Conservation (phyloP, 345 rosid species). For the Angophora floribunda region DNA sequence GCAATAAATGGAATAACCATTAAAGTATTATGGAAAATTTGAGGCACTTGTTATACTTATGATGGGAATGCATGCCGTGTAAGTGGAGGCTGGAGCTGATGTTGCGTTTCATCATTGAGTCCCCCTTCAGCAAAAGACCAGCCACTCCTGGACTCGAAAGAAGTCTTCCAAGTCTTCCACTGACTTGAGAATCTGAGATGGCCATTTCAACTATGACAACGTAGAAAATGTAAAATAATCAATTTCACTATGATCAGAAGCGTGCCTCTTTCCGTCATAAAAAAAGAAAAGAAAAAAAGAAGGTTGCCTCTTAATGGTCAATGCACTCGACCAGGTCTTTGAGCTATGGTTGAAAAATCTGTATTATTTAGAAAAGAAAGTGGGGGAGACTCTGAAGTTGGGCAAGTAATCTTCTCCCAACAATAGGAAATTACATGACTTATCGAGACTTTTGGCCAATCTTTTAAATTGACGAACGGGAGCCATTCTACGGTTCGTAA, state of each 20-base stretch:
- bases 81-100: neutral
- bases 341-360: neutral
- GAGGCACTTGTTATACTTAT: neutral
- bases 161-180: neutral
- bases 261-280: neutral
- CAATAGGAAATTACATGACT: neutral
- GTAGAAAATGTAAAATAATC: neutral
- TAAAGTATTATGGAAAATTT: neutral
- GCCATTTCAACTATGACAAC: neutral
- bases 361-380: neutral
- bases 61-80: neutral
- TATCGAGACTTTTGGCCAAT: neutral
- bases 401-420: neutral
- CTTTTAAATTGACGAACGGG: neutral
- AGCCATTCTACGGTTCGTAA: neutral
- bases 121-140: neutral
- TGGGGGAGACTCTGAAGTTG: neutral
- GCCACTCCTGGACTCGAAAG: neutral
- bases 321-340: neutral
- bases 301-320: neutral
- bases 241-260: neutral
- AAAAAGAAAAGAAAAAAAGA: too few relatives aligned
- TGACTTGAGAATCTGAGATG: neutral
- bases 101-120: neutral
- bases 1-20: neutral